These are phyloP conservation scores for Paramarasmius palmivorus DNA, from an alignment of 1,284 basidiomycete genomes.

Conservation along the genomic window DNA sequence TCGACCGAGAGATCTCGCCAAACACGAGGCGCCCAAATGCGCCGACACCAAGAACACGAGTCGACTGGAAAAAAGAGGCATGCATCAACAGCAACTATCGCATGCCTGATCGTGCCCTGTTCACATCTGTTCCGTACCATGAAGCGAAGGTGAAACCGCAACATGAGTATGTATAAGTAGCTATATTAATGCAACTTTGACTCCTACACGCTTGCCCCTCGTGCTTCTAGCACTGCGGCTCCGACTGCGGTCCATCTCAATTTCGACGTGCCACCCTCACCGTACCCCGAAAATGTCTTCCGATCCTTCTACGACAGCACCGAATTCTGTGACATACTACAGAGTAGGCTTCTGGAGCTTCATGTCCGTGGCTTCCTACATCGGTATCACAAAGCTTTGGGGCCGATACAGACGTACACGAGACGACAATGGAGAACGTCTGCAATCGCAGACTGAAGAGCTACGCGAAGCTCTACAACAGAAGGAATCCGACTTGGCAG, in stretches of 20 bases:
- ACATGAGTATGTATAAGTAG: neutral
- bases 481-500: neutral
- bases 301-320: neutral
- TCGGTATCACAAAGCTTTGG: neutral
- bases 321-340: conserved; percentile 1
- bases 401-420: neutral
- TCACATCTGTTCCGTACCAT: too few relatives aligned
- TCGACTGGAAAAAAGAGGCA: neutral
- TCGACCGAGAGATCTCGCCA: neutral
- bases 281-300: neutral
- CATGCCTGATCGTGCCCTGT: too few relatives aligned
- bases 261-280: neutral
- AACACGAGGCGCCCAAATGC: neutral
- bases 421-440: neutral
- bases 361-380: neutral
- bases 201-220: conserved; percentile 1
- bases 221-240: neutral
- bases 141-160: neutral
- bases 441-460: neutral
- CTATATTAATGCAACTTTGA: neutral
- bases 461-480: neutral
- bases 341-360: neutral
- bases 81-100: too few relatives aligned
- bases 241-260: neutral
- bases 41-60: neutral